Percentiles rank a stretch among this genome's conserved stretches.
Conservation (phyloP, 2,329 filamentous ascomycete genomes). For the Calycina herbarum region DNA sequence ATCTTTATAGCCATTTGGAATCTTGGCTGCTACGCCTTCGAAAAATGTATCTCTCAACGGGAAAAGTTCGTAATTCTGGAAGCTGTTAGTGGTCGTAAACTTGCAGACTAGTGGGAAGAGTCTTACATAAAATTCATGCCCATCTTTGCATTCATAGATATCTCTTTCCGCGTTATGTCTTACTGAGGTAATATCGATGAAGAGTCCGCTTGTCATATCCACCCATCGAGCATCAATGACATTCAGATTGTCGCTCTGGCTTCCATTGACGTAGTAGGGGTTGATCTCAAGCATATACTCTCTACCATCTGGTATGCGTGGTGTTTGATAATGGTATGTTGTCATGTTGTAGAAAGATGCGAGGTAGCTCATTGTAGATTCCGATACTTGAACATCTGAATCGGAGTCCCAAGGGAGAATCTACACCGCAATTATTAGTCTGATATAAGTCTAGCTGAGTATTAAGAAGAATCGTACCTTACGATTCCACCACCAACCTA, state of each 20-base stretch:
- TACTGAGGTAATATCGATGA: slow-evolving; percentile 82
- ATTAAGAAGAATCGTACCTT: slow-evolving; percentile 26
- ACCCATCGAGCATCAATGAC: slow-evolving; percentile 86
- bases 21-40: slow-evolving; percentile 64
- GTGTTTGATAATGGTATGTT: slow-evolving; percentile 36
- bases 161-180: slow-evolving; percentile 45
- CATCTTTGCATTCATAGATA: slow-evolving; percentile 52
- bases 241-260: slow-evolving; percentile 67
- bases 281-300: slow-evolving; percentile 77
- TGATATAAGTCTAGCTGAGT: neutral
- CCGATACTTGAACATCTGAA: slow-evolving; percentile 59
- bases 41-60: slow-evolving; percentile 69
- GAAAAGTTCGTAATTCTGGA: slow-evolving; percentile 59
- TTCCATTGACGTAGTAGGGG: slow-evolving; percentile 63
- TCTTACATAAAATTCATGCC: slow-evolving; percentile 49
- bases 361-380: slow-evolving; percentile 54
- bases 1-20: slow-evolving; percentile 62
- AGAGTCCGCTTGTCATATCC: slow-evolving; percentile 72
- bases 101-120: neutral
- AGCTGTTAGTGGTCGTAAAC: slow-evolving; percentile 13
- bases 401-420: slow-evolving; percentile 84
- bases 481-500: slow-evolving; percentile 87
- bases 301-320: slow-evolving; percentile 41
- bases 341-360: slow-evolving; percentile 50
- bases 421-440: slow-evolving; percentile 15